phyloP scores from a whole-genome alignment of 768 basidiomycete genomes.

The Sporobolomyces phaffii region DNA sequence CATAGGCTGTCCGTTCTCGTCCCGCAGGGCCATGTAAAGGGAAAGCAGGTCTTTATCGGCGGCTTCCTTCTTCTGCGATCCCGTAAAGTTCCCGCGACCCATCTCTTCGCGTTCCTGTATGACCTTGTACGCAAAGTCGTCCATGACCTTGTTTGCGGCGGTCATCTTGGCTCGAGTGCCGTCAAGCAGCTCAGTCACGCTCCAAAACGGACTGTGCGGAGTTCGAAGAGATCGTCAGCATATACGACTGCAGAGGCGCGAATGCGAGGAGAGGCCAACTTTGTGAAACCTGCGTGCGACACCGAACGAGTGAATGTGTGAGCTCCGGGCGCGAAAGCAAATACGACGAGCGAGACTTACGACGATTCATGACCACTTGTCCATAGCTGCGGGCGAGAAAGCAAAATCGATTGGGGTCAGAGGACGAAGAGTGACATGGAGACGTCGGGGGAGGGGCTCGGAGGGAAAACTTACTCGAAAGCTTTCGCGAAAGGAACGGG shows the following conservation, averaged over 20 bases:
- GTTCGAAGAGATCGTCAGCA: not conserved
- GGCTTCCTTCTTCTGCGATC: conserved; percentile 17
- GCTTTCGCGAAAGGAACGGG: conserved; percentile 27
- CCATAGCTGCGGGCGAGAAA: not conserved
- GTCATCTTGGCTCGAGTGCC: conserved; percentile 3
- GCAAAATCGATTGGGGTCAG: not conserved
- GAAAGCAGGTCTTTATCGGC: conserved; percentile 4
- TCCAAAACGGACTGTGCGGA: conserved; percentile 29
- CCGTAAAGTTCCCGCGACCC: conserved; percentile 9
- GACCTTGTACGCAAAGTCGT: conserved; percentile 28
- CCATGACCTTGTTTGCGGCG: conserved; percentile 9
- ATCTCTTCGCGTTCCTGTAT: conserved; percentile 26
- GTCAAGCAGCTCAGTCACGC: conserved; percentile 11
- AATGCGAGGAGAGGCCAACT: not conserved
- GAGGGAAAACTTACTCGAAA: conserved; percentile 16
- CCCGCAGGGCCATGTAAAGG: conserved; percentile 31
- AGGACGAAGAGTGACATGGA: not conserved
- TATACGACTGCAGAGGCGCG: not conserved
- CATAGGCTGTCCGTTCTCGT: conserved; percentile 21
- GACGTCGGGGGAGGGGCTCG: too few relatives aligned
- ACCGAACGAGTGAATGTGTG: not conserved
- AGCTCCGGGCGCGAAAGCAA: too few relatives aligned
- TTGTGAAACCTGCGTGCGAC: not conserved
- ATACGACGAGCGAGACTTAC: not conserved
- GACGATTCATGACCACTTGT: conserved; percentile 5